Base-by-base conservation (phyloP, 768 basidiomycete genomes). In the Tylopilus cervinicoccineus region DNA sequence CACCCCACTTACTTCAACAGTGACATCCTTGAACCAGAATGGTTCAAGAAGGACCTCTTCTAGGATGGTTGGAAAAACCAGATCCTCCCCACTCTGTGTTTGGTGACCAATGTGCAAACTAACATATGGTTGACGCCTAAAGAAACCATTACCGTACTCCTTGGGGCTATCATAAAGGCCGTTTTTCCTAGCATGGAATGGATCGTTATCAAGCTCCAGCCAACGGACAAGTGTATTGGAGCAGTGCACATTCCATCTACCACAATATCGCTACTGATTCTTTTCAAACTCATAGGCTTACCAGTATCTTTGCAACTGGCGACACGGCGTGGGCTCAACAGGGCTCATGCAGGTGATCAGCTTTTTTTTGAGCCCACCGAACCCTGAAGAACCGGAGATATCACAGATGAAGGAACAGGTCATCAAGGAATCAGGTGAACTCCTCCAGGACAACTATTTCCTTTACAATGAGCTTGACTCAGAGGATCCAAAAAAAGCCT, bases 301-400 rank as follows among this genome's bases (percentile, higher is more conserved):
- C 26, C 44, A 45, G 5, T 11, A n/a, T 14, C 44, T 45, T 2
- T 37, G 44, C n/a, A 38, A 45, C 27, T 45, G 44, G 44, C 2
- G 16, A 12, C 44, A 45, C 13, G 23, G 44, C n/a, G 19, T 45
- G 5, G 44, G 34, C 20, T 45, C 36, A 1, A 27, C 36, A 8
- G 44, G 14, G 2, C 20, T 45, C 2, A 3, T 27, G n/a, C n/a
- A 37, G 27, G 37, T 13, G 8, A 10, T 16, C 0, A 38, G 19
- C 9, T 45, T 45, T n/a, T 45, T 28, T 10, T 28, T 20, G 24
- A 8, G 26, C 2, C n/a, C n/a, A n/a, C n/a, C n/a, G n/a, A n/a
- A n/a, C n/a, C n/a, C n/a, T n/a, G n/a, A n/a, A n/a, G n/a, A n/a
- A n/a, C n/a, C n/a, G n/a, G n/a, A n/a, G n/a, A n/a, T n/a, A n/a